Conservation (phyloP, 371 early-diverging fungal species). For the Mortierella sp. region DNA sequence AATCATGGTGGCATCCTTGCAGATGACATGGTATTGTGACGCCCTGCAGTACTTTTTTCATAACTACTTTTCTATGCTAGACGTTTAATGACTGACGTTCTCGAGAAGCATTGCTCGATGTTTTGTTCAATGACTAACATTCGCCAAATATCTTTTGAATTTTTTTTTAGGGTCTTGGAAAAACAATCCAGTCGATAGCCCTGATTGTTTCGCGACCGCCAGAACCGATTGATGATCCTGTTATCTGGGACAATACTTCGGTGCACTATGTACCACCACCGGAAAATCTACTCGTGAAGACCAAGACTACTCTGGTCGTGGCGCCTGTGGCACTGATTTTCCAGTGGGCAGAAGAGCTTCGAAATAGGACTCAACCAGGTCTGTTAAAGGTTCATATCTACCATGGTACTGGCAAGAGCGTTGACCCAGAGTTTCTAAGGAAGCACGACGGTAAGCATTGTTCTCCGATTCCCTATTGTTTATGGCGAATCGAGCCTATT, state of each 20-base stretch:
- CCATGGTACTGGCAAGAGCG: constrained; percentile 63
- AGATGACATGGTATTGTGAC: constrained; percentile 74
- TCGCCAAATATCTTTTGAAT: not conserved
- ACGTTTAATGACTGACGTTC: too few species aligned
- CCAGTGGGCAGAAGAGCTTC: constrained; percentile 76
- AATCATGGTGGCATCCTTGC: constrained; percentile 81
- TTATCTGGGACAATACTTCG: constrained; percentile 29
- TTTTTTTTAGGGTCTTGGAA: constrained; percentile 84
- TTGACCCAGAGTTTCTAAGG: constrained; percentile 34
- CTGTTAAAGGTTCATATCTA: constrained; percentile 66
- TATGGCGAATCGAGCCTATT: too few species aligned
- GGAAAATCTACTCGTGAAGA: constrained; percentile 37
- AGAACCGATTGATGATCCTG: constrained; percentile 33
- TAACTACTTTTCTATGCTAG: not conserved
- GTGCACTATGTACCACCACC: constrained; percentile 20
- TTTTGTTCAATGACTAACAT: not conserved
- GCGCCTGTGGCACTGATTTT: constrained; percentile 72
- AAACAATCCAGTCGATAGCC: constrained; percentile 89
- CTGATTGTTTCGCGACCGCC: constrained; percentile 67
- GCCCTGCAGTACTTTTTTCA: not conserved
- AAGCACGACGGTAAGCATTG: constrained; percentile 37
- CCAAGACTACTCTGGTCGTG: constrained; percentile 68
- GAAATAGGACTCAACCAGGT: constrained; percentile 58
- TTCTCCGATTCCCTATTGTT: not conserved
- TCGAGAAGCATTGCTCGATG: not conserved